Base-by-base conservation (phyloP, 2,329 filamentous ascomycete species). In the Pseudogymnoascus sp. region DNA sequence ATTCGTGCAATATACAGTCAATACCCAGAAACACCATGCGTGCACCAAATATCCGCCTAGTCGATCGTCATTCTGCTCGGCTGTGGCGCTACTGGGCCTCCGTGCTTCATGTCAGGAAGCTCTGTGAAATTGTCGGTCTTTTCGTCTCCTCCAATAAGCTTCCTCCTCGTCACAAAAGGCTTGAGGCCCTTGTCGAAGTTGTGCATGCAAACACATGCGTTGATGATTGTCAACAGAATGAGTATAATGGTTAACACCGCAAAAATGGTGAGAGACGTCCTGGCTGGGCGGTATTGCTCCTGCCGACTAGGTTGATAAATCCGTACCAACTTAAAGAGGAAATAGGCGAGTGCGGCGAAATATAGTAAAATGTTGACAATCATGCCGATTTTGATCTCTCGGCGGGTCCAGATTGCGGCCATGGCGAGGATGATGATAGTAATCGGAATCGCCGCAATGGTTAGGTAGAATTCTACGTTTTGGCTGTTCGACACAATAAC, bases 271-370 rank as follows among this genome's bases (percentile, higher is more conserved):
- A 99, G 81, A 14, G 90, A 93, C 72, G 89, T 89, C 66, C 88
- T 85, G 38, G 95, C 93, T 4, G 93, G 88, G 61, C 81, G 74
- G 78, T 97, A 99, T 67, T 85, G 81, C 1, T 74, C 62, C 61
- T 73, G 74, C 69, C 85, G 83, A 47, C 74, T 74, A 10, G 84
- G 79, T 69, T 89, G 86, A 76, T 96, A 99, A 86, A 99, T 99
- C 74, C 95, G 90, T 65, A 95, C 89, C 62, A 99, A 86, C 82
- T 99, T 99, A 85, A 97, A 99, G 73, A 96, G 84, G 80, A 99
- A 99, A 79, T 97, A 99, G 64, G 87, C 91, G 68, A 97, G 83
- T 40, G 87, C 93, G 66, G 89, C 91, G 68, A 96, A 87, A 77
- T 96, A 97, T 64, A 97, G 82, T 61, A 93, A 78, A 70, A 97